These are phyloP conservation scores for Eimeria acervulina DNA, from an alignment of 169 alveolate genomes.

Conservation along the genomic window DNA sequence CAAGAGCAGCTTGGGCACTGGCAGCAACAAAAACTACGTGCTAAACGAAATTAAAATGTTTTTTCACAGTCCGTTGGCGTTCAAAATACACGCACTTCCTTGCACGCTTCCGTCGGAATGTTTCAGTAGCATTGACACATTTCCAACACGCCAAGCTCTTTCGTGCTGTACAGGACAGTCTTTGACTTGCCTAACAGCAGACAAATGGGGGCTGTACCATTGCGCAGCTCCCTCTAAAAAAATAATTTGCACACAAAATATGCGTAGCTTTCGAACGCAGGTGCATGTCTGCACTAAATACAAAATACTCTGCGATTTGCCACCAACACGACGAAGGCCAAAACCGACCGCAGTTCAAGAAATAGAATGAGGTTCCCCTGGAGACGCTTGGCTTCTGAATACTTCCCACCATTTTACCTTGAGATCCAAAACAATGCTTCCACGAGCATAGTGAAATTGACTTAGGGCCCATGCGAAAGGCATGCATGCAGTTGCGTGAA, in stretches of 20 bases:
- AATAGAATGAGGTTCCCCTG: neutral
- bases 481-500: neutral
- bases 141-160: neutral
- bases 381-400: neutral
- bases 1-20: neutral
- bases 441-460: neutral
- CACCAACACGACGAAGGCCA: conserved; percentile 5
- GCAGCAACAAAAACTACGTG: neutral
- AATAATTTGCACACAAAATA: neutral
- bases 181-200: neutral
- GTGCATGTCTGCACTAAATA: neutral
- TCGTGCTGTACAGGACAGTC: neutral
- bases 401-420: neutral
- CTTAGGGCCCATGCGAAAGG: neutral
- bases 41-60: neutral
- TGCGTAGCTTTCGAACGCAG: neutral
- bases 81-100: neutral
- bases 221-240: neutral
- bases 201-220: neutral
- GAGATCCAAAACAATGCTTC: neutral
- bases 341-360: neutral
- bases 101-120: neutral
- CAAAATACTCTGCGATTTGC: neutral
- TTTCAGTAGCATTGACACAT: neutral
- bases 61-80: neutral